Conservation (phyloP, 2,329 filamentous ascomycete genomes). For the Hypoxylon sp. region DNA sequence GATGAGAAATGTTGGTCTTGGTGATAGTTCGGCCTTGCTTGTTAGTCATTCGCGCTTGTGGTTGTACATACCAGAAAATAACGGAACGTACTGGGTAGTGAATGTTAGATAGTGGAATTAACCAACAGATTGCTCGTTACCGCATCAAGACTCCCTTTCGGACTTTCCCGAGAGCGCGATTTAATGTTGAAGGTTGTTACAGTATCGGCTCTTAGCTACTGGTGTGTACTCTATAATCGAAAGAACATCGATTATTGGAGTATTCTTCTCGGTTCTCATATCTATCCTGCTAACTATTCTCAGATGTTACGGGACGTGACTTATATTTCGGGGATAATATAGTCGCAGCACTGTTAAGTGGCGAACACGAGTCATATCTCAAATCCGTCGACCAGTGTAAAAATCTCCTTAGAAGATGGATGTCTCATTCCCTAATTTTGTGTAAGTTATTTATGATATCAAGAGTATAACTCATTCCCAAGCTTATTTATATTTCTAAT, state of each 20-base stretch:
- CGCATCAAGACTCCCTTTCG: not conserved
- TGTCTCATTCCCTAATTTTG: not conserved
- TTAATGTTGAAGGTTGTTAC: not conserved
- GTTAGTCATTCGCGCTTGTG: slow-evolving; percentile 1
- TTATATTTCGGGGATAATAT: too few species aligned
- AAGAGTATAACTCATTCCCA: too few species aligned
- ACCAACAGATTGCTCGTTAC: slow-evolving; percentile 4
- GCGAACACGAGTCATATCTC: too few species aligned
- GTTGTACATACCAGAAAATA: not conserved
- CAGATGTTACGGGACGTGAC: too few species aligned
- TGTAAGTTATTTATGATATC: too few species aligned
- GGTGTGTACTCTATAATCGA: slow-evolving; percentile 13
- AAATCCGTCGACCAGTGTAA: not conserved
- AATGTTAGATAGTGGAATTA: slow-evolving; percentile 6
- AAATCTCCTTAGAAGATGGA: not conserved
- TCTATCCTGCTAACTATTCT: too few species aligned
- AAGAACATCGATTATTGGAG: slow-evolving; percentile 13
- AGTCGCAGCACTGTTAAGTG: too few species aligned
- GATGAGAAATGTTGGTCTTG: not conserved
- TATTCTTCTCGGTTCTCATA: too few species aligned
- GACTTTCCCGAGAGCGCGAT: not conserved
- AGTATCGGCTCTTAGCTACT: not conserved
- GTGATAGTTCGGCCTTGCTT: not conserved
- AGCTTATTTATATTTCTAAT: too few species aligned
- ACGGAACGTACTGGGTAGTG: not conserved